These are phyloP conservation scores for Hypoxylon fragiforme DNA, from an alignment of 495 filamentous ascomycete species.

Conservation along the genomic window DNA sequence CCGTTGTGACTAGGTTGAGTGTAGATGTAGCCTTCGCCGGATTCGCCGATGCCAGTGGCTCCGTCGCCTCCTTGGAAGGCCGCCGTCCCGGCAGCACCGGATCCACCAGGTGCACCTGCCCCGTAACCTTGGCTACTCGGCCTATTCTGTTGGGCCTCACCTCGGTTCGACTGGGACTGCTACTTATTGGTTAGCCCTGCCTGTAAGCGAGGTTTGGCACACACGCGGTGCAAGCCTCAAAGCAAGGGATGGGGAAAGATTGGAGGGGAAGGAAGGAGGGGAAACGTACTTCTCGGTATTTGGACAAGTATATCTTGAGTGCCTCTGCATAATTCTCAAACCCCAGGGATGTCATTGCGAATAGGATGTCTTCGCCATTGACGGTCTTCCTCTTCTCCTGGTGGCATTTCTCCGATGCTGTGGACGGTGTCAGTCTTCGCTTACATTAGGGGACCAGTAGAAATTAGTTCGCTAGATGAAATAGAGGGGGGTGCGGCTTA, in stretches of 20 bases:
- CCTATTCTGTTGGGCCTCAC: conserved; percentile 68
- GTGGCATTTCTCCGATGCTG: conserved; percentile 98
- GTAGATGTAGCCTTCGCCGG: conserved; percentile 65
- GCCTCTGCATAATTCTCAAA: conserved; percentile 99
- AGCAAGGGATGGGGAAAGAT: conserved; percentile 13
- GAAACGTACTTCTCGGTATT: conserved; percentile 94
- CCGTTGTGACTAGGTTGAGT: conserved; percentile 73
- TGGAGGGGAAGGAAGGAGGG: conserved; percentile 2
- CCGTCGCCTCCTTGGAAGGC: conserved; percentile 61
- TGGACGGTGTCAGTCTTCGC: conserved; percentile 38
- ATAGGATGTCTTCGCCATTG: conserved; percentile 97
- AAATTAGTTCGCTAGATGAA: conserved; percentile 13
- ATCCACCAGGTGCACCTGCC: conserved; percentile 49
- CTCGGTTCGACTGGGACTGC: conserved; percentile 76
- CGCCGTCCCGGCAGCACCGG: conserved; percentile 46
- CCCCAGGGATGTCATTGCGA: conserved; percentile 97
- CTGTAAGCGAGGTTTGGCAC: conserved; percentile 12
- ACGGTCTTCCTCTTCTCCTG: conserved; percentile 99
- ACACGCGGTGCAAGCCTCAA: conserved; percentile 6
- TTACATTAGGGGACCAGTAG: conserved; percentile 14
- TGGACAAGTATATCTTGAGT: conserved; percentile 94
- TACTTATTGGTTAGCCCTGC: conserved; percentile 44
- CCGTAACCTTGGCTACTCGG: conserved; percentile 73
- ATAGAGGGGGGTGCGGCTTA: conserved; percentile 43
- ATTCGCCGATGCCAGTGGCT: conserved; percentile 63